Evolutionary conservation across 345 rosid genomes (phyloP), one percentile per base, ranked within the genome.

Genomic region (Cochlearia excelsa): DNA sequence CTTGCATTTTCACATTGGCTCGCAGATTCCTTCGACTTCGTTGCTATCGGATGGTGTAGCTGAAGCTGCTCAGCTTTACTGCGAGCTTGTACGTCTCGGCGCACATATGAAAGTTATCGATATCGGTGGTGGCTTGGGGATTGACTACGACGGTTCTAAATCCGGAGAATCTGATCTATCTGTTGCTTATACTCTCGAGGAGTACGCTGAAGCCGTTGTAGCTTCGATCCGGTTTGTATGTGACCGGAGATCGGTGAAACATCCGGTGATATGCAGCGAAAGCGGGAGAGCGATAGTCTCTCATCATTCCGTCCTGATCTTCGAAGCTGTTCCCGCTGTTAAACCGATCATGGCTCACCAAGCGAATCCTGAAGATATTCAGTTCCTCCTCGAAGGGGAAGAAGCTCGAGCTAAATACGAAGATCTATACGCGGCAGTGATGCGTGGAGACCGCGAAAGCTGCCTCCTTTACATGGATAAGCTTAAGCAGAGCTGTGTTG

Each of bases 271-370:
- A 33, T 84, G 90, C 73, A 89, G 96, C 30, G 99, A 93, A 70
- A 85, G 99, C 51, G 99, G 97, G 9, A 76, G 99, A 61, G 99
- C 97, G 4, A 80, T 89, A 8, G 99, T 93, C 3, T 93, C 99
- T 6, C 99, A 90, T 41, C 99, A 93, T 60, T 93, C 97, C 0
- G 66, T 93, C 16, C 46, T 93, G 79, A 72, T 90, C 26, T 93
- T 93, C 5, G 97, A 93, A 65, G 99, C 97, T 4, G 72, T 82
- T 0, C 81, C 96, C 4, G 61, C 85, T 0, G 67, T 3, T 42
- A 61, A 62, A 6, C 73, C 99, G 38, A 81, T 1, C 70, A 65
- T 70, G 57, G 30, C 3, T 67, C 51, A 30, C 60, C 73, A 0
- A 51, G 57, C 2, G 87, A 87, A 63, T 85, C 97, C 0, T 84